Percentiles rank a stretch among this genome's conserved stretches.
phyloP scores from a whole-genome alignment of 805 yeast species.

The Ogataea nakhonphanomensis region DNA sequence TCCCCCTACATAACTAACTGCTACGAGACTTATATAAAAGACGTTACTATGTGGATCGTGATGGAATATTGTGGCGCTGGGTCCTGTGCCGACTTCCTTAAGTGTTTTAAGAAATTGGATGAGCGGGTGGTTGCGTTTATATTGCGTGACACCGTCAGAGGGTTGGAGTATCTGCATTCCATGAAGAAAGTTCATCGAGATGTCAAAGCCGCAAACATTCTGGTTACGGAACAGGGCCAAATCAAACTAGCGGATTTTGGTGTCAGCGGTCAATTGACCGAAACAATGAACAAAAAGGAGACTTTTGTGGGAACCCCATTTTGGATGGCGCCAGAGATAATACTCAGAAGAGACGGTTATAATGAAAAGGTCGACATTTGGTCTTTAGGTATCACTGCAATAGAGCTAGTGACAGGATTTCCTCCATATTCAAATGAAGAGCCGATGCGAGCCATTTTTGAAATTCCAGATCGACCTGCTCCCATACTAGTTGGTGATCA shows the following conservation, averaged over 20 bases:
- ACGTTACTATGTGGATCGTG: constrained; percentile 75
- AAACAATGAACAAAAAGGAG: constrained; percentile 48
- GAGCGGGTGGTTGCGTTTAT: constrained; percentile 65
- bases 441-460: constrained; percentile 73
- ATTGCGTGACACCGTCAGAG: constrained; percentile 59
- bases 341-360: constrained; percentile 55
- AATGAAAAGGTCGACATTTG: constrained; percentile 89
- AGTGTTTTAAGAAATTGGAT: constrained; percentile 46
- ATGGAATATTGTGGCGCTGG: constrained; percentile 98
- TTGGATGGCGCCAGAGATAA: constrained; percentile 99
- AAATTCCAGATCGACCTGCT: constrained; percentile 62
- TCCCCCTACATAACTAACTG: constrained; percentile 68
- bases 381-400: constrained; percentile 91
- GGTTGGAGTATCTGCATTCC: constrained; percentile 71
- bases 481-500: constrained; percentile 50
- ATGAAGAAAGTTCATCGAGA: constrained; percentile 84
- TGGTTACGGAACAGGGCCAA: constrained; percentile 63
- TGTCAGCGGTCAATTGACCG: constrained; percentile 76
- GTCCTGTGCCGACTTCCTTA: constrained; percentile 74
- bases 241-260: constrained; percentile 93
- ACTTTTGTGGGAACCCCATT: constrained; percentile 95
- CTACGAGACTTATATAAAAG: constrained; percentile 59
- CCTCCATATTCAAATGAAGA: constrained; percentile 76
- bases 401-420: constrained; percentile 76
- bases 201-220: constrained; percentile 84